Base-by-base conservation (phyloP, 495 filamentous ascomycete genomes). In the Talaromyces stipitatus region DNA sequence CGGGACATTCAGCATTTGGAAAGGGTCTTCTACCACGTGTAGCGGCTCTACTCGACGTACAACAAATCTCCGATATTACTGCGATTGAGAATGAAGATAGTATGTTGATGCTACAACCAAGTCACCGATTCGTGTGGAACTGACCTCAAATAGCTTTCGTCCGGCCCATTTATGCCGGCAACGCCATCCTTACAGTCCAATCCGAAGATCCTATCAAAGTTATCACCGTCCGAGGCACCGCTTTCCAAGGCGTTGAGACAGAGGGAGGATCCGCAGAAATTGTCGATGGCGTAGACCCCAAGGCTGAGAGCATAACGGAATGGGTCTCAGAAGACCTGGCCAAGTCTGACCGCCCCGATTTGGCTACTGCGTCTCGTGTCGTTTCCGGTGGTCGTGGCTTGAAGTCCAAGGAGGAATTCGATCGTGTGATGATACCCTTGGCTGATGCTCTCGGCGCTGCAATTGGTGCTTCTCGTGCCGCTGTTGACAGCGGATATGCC, bases 341-440 rank as follows among this genome's bases (percentile, higher is more conserved):
- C 61, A 92, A 90, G 73, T 95, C 88, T 41, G 92, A 97, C 67
- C 85, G 94, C 38, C 94, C 94, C n/a, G 94, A 98, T 62, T 84
- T 98, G 24, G 85, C 82, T n/a, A 92, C 90, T 4, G 94, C 94
- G 50, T 72, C 77, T 56, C 87, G 81, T 65, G 94, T 98, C 12
- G 94, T 98, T 10, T 97, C 94, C 10, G 94, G 94, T 60, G 94
- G 94, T 11, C 85, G 94, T 58, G 94, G 94, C 26, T 75, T 98
- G 60, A 97, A 96, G 79, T 95, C 91, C 9, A 97, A 97, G 77
- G 88, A 96, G 68, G 91, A 96, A 48, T 98, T 98, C 67, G 91
- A 98, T 73, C 81, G 81, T 55, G 72, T 97, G 57, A 97, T 98
- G 78, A 78, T 87, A 24, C 91, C 95, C 12, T 78, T 98, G 24